phyloP scores from a whole-genome alignment of 257 asterid species.

The Fraxinus quadrangulata region DNA sequence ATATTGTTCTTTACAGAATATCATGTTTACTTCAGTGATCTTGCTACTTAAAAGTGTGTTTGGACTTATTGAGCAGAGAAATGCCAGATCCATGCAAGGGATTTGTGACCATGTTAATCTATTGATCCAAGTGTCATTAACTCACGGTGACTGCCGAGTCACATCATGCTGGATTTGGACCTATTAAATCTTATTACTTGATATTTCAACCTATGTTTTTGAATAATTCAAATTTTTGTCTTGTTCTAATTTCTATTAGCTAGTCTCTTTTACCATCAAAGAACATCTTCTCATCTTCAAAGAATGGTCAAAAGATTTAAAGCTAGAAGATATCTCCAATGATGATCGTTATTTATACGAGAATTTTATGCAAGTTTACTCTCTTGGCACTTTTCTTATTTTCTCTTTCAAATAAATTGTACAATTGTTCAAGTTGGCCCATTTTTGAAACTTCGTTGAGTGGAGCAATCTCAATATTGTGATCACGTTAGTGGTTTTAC shows the following conservation, averaged over 20 bases:
- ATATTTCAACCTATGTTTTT: background rate
- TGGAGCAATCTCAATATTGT: constrained; percentile 1
- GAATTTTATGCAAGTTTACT: background rate
- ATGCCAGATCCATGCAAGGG: background rate
- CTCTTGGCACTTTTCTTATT: constrained; percentile 3
- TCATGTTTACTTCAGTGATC: background rate
- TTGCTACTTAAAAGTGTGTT: background rate
- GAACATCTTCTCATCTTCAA: background rate
- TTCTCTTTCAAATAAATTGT: background rate
- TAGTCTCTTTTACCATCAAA: background rate
- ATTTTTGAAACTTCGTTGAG: constrained; percentile 5
- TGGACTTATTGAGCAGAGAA: background rate
- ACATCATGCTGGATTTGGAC: background rate
- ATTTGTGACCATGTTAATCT: background rate
- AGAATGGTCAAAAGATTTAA: background rate
- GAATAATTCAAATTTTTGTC: background rate
- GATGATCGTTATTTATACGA: background rate
- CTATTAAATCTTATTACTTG: background rate
- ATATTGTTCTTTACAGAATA: background rate
- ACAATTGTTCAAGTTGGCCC: background rate
- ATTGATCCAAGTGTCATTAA: background rate
- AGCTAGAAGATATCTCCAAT: background rate
- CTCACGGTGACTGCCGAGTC: background rate
- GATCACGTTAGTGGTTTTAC: constrained; percentile 9
- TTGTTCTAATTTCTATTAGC: background rate